Percentiles rank a stretch among this genome's conserved stretches.
Conservation (phyloP, 2,329 filamentous ascomycete genomes). For the Incumbomyces lentus region DNA sequence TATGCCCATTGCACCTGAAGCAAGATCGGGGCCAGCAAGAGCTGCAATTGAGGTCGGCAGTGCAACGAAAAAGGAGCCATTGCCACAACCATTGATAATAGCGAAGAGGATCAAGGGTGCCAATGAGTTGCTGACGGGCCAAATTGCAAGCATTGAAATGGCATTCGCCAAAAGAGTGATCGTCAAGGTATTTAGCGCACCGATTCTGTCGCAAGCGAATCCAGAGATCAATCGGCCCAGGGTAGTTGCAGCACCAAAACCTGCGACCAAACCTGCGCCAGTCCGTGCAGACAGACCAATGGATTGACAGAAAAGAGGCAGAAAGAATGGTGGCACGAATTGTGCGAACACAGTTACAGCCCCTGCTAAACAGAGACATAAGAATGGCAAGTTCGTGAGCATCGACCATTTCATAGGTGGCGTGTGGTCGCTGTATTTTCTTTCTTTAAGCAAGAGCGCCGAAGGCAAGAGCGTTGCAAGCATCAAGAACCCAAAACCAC, state of each 20-base stretch:
- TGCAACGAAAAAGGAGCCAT: constrained; percentile 54
- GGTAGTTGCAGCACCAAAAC: constrained; percentile 52
- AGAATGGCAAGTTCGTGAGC: constrained; percentile 44
- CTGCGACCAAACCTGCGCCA: constrained; percentile 49
- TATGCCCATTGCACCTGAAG: constrained; percentile 48
- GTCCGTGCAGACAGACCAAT: constrained; percentile 44
- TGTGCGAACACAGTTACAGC: constrained; percentile 50
- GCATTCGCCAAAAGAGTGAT: constrained; percentile 40
- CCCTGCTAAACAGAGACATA: constrained; percentile 43
- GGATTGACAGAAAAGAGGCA: constrained; percentile 46
- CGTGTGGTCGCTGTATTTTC: constrained; percentile 29
- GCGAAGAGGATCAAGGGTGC: constrained; percentile 47
- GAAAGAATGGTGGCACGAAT: constrained; percentile 52
- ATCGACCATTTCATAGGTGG: constrained; percentile 44
- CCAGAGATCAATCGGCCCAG: constrained; percentile 48
- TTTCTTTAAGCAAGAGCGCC: constrained; percentile 44
- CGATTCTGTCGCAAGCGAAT: constrained; percentile 43
- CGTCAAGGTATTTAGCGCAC: constrained; percentile 46
- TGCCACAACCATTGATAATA: constrained; percentile 49
- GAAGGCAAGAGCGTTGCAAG: constrained; percentile 46
- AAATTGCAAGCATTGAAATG: constrained; percentile 50
- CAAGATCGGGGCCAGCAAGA: constrained; percentile 27
- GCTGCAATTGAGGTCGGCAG: constrained; percentile 49
- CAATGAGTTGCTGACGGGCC: constrained; percentile 48
- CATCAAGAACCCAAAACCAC: constrained; percentile 43